Base-by-base conservation (phyloP, 208 protist genomes). In the Crithidia sp. region DNA sequence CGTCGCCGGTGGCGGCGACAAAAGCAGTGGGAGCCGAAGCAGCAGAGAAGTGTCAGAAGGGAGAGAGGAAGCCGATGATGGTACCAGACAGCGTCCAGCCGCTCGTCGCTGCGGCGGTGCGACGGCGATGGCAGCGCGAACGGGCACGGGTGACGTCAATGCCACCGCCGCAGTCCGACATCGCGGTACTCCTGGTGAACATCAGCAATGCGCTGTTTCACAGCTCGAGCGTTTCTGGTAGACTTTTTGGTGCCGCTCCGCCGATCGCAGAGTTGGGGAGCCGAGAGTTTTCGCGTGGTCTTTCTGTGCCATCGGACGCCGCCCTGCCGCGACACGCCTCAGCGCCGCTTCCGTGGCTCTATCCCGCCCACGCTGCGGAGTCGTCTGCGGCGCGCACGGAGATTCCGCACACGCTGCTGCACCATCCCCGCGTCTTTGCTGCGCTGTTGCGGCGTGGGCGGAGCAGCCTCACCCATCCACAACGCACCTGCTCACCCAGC, bases 91-190 rank as follows among this genome's bases (percentile, higher is more conserved):
- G 5, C 7, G n/a, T 8, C 4, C 39, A 6, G 5, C 5, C 14
- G n/a, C 2, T 47, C 41, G 19, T 47, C 7, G 52, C 60, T 7
- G 45, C 45, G 4, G n/a, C 45, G 7, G 54, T 45, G n/a, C 60
- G 60, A 9, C 41, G 60, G 16, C 41, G 60, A 44, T 66, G 60
- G 60, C 60, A 54, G 60, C 60, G 60, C 0, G 60, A 66, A 13
- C 60, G 60, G 41, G 43, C 45, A 4, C n/a, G 19, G 17, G 28
- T 66, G 12, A 43, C 60, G 13, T 52, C 60, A 19, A 4, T 39
- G 45, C 45, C 64, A 2, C 64, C 64, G 4, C 64, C 64, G 14
- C 49, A 69, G n/a, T 60, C 64, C 6, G 53, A 69, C 12, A 53
- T 60, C 5, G 64, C 39, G 6, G 64, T 60, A 2, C 64, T 69